These are phyloP conservation scores for Hygrophorus russula DNA, from an alignment of 768 basidiomycete genomes.

Conservation along the genomic window DNA sequence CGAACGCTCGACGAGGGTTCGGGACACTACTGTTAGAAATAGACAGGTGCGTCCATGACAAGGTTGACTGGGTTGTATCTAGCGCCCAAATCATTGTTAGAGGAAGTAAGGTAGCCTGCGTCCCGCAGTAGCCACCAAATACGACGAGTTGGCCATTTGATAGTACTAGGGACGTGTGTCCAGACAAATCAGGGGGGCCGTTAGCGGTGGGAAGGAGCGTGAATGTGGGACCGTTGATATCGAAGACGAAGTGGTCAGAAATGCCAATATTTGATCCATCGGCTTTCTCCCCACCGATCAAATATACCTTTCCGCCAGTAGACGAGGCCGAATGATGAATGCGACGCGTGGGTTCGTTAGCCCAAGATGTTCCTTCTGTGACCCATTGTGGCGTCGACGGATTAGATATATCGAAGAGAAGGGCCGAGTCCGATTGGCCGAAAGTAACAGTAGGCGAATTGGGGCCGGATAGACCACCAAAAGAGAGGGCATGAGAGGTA, in stretches of 20 bases:
- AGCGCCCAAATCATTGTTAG: slow-evolving; percentile 53
- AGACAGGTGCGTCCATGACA: slow-evolving; percentile 38
- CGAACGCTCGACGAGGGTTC: slow-evolving; percentile 52
- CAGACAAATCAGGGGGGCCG: slow-evolving; percentile 59
- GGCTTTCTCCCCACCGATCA: slow-evolving; percentile 73
- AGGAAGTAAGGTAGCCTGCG: slow-evolving; percentile 34
- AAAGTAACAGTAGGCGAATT: slow-evolving; percentile 41
- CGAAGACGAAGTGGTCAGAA: slow-evolving; percentile 55
- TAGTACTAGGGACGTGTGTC: slow-evolving; percentile 63
- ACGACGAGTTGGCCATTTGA: slow-evolving; percentile 59
- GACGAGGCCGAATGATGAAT: slow-evolving; percentile 63
- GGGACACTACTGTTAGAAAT: slow-evolving; percentile 34
- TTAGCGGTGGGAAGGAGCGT: slow-evolving; percentile 37
- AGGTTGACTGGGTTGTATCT: slow-evolving; percentile 37
- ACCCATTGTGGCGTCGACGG: slow-evolving; percentile 31
- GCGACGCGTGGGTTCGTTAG: slow-evolving; percentile 57
- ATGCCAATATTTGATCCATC: slow-evolving; percentile 64
- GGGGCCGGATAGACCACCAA: slow-evolving; percentile 68
- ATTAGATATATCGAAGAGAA: slow-evolving; percentile 35
- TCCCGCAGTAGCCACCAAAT: slow-evolving; percentile 59
- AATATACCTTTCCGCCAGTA: slow-evolving; percentile 42
- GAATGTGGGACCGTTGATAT: slow-evolving; percentile 40
- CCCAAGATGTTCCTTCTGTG: slow-evolving; percentile 41
- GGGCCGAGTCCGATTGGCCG: slow-evolving; percentile 51
- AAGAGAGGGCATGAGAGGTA: slow-evolving; percentile 41